phyloP scores from a whole-genome alignment of 2,329 filamentous ascomycete species.

The Fusarium sp. region DNA sequence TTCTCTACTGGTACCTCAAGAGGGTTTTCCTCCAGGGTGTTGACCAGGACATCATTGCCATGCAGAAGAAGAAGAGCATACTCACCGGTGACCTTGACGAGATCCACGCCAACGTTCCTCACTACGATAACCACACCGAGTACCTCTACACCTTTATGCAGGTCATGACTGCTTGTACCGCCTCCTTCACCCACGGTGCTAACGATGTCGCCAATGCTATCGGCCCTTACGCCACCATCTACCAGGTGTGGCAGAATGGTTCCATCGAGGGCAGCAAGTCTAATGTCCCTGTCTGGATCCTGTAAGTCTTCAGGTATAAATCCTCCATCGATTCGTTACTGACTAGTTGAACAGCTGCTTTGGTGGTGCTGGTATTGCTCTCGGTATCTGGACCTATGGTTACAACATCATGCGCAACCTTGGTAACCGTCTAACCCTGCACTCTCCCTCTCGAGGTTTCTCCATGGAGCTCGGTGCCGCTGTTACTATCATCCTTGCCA shows the following conservation, averaged over 20 bases:
- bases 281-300: conserved; percentile 67
- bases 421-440: conserved; percentile 69
- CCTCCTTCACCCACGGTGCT: conserved; percentile 72
- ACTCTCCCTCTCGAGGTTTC: conserved; percentile 67
- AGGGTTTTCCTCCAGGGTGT: conserved; percentile 38
- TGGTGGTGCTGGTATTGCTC: conserved; percentile 60
- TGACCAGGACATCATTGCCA: conserved; percentile 42
- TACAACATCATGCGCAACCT: conserved; percentile 73
- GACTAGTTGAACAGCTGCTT: conserved; percentile 48
- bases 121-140: conserved; percentile 67
- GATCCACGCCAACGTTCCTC: conserved; percentile 64
- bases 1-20: conserved; percentile 43
- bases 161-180: conserved; percentile 68
- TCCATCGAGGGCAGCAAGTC: conserved; percentile 54
- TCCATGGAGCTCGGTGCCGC: conserved; percentile 69
- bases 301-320: conserved; percentile 44
- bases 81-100: conserved; percentile 63
- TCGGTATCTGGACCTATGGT: conserved; percentile 69
- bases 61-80: conserved; percentile 55
- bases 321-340: fast-evolving
- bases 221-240: conserved; percentile 71
- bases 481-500: conserved; percentile 70
- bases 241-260: conserved; percentile 64
- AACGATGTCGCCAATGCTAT: conserved; percentile 73
- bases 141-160: conserved; percentile 69